phyloP scores from a whole-genome alignment of 2,329 filamentous ascomycete genomes.

The Aspergillus sp. region DNA sequence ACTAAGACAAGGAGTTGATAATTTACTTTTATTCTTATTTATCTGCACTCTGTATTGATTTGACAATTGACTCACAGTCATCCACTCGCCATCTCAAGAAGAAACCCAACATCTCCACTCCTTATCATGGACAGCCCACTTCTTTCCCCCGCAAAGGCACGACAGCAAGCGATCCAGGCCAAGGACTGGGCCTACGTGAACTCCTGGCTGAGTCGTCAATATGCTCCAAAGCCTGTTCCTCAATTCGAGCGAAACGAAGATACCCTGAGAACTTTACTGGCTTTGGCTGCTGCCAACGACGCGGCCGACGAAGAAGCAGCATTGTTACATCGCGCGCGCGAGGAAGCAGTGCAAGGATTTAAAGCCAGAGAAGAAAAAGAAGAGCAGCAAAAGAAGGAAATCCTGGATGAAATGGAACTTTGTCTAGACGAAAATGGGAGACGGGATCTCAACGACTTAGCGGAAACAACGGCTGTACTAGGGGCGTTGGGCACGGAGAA shows the following conservation, averaged over 20 bases:
- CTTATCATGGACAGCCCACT: constrained; percentile 37
- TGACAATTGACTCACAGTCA: background rate
- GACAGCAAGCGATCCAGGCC: constrained; percentile 73
- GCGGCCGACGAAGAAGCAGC: constrained; percentile 47
- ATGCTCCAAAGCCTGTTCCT: constrained; percentile 59
- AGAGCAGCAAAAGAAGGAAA: constrained; percentile 28
- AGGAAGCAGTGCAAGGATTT: constrained; percentile 30
- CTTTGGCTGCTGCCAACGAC: constrained; percentile 72
- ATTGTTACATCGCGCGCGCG: constrained; percentile 30
- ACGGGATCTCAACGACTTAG: constrained; percentile 55
- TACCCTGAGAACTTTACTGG: constrained; percentile 70
- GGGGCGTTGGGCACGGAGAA: constrained; percentile 48
- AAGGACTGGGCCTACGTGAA: constrained; percentile 91
- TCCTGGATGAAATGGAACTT: constrained; percentile 53
- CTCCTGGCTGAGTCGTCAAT: constrained; percentile 71
- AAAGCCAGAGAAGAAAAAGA: constrained; percentile 24
- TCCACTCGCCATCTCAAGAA: constrained; percentile 1
- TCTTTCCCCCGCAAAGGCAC: constrained; percentile 59
- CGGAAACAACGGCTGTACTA: constrained; percentile 48
- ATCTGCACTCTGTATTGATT: too few relatives aligned
- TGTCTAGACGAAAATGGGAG: constrained; percentile 51
- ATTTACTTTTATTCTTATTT: too few relatives aligned
- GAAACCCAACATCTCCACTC: constrained; percentile 6
- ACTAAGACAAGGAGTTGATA: background rate
- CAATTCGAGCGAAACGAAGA: constrained; percentile 82